Evolutionary conservation across 2,329 filamentous ascomycete genomes (phyloP), one percentile per base, ranked within the genome.

Genomic region (Cercospora brassicicola): DNA sequence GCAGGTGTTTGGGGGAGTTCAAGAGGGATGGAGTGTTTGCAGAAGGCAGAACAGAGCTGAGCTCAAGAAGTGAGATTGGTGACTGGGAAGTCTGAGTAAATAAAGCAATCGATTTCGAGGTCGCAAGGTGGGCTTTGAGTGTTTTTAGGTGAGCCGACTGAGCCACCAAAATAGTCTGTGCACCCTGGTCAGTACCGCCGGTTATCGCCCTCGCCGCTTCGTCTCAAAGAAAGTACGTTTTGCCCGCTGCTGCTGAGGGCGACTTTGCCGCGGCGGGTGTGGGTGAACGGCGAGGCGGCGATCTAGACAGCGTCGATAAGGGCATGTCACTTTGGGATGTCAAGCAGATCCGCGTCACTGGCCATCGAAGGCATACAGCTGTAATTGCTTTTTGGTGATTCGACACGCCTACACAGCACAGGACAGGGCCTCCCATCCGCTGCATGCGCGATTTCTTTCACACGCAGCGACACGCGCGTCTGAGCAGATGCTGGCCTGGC

Each of bases 91-190:
- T 61, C 55, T 9, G 57, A 45, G 55, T 15, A 51, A 26, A 51
- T 64, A n/a, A 59, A 67, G 62, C 48, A 62, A 20, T 51, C 26
- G 45, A 13, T 53, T 33, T 53, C 42, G n/a, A 30, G 48, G 45
- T 42, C 20, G 57, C 28, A 62, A 55, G 60, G 60, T 55, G 60
- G 60, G 60, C 39, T 62, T 62, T 51, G 60, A 62, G 45, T 62
- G 39, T 62, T 51, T 62, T 69, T 51, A 67, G 65, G 56, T 59
- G 28, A 31, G 51, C 62, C 42, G 61, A 59, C 60, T 57, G 39
- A 51, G 59, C 59, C 59, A 62, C 59, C 42, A 31, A 53, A 53
- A 62, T 62, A 31, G 60, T 51, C 60, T 51, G 60, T 53, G 60
- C 60, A 62, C 60, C 60, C 60, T 62, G 60, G 48, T 48, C 33